These are phyloP conservation scores for Alternaria ventricosa DNA, from an alignment of 2,329 filamentous ascomycete genomes.

Conservation along the genomic window DNA sequence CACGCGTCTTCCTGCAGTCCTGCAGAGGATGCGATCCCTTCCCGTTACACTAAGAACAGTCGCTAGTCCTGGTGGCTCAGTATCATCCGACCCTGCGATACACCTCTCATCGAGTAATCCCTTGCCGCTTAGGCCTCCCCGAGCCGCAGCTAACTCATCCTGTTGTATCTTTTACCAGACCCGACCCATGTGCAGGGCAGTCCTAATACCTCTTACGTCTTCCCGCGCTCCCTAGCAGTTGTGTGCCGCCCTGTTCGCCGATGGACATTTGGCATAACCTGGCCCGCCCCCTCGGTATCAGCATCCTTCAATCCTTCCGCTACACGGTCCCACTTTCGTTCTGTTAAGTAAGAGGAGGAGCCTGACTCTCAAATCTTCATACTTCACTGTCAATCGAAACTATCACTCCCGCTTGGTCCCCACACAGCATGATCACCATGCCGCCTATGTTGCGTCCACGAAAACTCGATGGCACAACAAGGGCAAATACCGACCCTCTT, in stretches of 20 bases:
- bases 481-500: constrained; percentile 39
- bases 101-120: constrained; percentile 34
- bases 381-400: constrained; percentile 14
- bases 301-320: constrained; percentile 24
- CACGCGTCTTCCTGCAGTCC: constrained; percentile 28
- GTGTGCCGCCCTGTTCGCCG: constrained; percentile 33
- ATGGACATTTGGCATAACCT: constrained; percentile 37
- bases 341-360: constrained; percentile 32
- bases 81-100: constrained; percentile 27
- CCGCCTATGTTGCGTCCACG: constrained; percentile 36
- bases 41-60: constrained; percentile 35
- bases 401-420: constrained; percentile 15
- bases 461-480: constrained; percentile 34
- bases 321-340: constrained; percentile 32
- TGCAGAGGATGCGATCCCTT: constrained; percentile 31
- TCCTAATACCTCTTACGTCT: constrained; percentile 31
- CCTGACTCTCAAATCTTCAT: constrained; percentile 28
- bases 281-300: constrained; percentile 31
- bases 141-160: constrained; percentile 34
- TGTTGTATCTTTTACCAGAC: constrained; percentile 25
- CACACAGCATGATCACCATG: constrained; percentile 39
- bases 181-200: constrained; percentile 28
- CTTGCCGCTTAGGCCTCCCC: constrained; percentile 33
- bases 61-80: constrained; percentile 33
- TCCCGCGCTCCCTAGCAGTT: constrained; percentile 21